phyloP scores from a whole-genome alignment of 2,329 filamentous ascomycete genomes.

The Orbilia brochopaga region DNA sequence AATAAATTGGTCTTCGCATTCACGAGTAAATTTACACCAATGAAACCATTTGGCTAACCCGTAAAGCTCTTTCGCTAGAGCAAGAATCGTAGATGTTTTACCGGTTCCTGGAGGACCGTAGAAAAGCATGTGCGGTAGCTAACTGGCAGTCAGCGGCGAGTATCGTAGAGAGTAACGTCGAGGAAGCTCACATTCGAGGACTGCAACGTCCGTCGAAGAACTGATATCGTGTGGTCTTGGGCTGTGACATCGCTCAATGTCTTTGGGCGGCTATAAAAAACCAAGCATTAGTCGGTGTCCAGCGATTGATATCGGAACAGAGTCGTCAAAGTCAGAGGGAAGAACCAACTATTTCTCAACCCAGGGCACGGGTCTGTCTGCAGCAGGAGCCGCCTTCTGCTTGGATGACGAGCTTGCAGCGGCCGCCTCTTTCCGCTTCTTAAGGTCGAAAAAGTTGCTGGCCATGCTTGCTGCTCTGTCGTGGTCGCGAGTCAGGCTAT shows the following conservation, averaged over 20 bases:
- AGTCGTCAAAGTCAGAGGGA: conserved; percentile 8
- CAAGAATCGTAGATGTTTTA: conserved; percentile 97
- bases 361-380: conserved; percentile 69
- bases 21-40: no score
- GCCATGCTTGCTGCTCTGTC: conserved; percentile 27
- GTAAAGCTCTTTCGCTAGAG: conserved; percentile 95
- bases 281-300: conserved; percentile 55
- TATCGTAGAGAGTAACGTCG: conserved; percentile 10
- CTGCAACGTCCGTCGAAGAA: conserved; percentile 90
- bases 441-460: conserved; percentile 82
- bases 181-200: conserved; percentile 75
- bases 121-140: conserved; percentile 98
- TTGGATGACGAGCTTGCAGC: conserved; percentile 58
- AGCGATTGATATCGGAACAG: conserved; percentile 30
- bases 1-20: no score
- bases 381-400: conserved; percentile 72
- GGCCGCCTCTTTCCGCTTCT: conserved; percentile 83
- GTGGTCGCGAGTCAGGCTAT: not conserved
- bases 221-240: conserved; percentile 94
- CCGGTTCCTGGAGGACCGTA: conserved; percentile 97
- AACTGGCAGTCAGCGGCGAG: conserved; percentile 10
- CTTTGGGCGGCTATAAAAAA: conserved; percentile 77
- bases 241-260: conserved; percentile 92
- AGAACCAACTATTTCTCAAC: conserved; percentile 91
- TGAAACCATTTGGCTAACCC: conserved; percentile 57